Base-by-base conservation (phyloP, 805 yeast species). In the Metschnikowia peoriensis region DNA sequence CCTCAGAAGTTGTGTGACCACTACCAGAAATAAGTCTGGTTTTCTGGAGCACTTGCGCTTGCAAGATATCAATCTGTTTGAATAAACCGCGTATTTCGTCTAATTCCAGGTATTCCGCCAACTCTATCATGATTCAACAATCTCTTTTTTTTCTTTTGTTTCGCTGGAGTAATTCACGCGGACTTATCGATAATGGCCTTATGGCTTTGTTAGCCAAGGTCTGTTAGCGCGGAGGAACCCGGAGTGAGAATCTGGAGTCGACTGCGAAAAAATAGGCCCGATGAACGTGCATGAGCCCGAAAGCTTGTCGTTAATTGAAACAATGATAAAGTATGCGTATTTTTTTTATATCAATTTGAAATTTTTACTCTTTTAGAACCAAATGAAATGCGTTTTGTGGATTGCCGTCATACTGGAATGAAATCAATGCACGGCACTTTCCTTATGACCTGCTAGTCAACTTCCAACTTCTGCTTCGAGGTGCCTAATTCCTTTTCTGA, bases 51-150 rank as follows among this genome's bases (percentile, higher is more conserved):
- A 60, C 53, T 32, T 55, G 55, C 15, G 44, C 27, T 47, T 67
- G 70, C 8, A 70, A 47, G 28, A 46, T 49, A 43, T 69, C 71
- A 9, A 69, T 59, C 37, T 57, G 52, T 7, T 42, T 8, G 32
- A 58, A 47, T 28, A 49, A 42, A n/a, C 17, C 28, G 7, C 38
- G 17, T 10, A 52, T 46, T n/a, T 28, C 40, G 10, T 43, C 47
- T 16, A 48, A 41, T n/a, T 41, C 39, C 37, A 29, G 37, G 32
- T 38, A 6, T 5, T 17, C 11, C 7, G 37, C 5, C 15, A 22
- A 6, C 4, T 7, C 1, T 9, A 11, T 38, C 48, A 46, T 46
- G 11, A 27, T 43, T 16, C 2, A 17, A 7, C 16, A 11, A 9
- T 41, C 6, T 8, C 9, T 17, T 40, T 40, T 40, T 12, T 17